Percentiles rank a stretch among this genome's conserved stretches.
Evolutionary conservation across 1,139 yeast genomes (phyloP).

Genomic region (Geotrichum carabidarum): DNA sequence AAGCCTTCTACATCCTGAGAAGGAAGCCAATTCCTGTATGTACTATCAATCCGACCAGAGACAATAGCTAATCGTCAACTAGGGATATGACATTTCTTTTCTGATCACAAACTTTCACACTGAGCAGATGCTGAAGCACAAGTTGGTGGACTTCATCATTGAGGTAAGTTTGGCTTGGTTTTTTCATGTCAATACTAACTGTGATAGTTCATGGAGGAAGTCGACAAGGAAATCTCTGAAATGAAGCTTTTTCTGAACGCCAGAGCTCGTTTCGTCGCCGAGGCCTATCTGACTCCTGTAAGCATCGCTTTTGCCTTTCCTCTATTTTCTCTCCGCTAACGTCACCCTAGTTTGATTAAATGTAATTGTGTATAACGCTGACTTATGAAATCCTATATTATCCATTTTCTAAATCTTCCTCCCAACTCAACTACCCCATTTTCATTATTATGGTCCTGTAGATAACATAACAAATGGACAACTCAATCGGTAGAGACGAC

Average conservation of each 20-base stretch:
- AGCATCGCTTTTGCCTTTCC: neutral
- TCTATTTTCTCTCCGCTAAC: conserved; percentile 1
- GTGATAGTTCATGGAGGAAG: conserved; percentile 84
- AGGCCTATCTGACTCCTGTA: conserved; percentile 65
- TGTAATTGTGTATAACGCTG: neutral
- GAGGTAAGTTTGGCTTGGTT: conserved; percentile 40
- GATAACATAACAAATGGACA: no score
- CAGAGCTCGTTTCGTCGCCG: conserved; percentile 96
- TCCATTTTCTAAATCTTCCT: neutral
- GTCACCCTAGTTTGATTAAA: conserved; percentile 11
- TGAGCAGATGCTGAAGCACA: conserved; percentile 91
- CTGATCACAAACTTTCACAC: conserved; percentile 91
- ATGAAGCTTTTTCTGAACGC: conserved; percentile 96
- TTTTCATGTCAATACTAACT: conserved; percentile 11
- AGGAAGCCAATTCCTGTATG: conserved; percentile 67
- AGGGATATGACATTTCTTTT: conserved; percentile 88
- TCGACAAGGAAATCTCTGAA: conserved; percentile 96
- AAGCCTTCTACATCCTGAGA: conserved; percentile 84
- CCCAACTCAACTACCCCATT: neutral
- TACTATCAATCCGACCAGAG: neutral
- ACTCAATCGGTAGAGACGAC: no score
- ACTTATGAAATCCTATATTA: conserved; percentile 1
- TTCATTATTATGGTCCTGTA: no score
- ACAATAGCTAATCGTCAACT: no score
- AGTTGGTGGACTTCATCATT: conserved; percentile 90